Evolutionary conservation across 2,329 filamentous ascomycete genomes (phyloP).

Genomic region (Thelonectria rubi): DNA sequence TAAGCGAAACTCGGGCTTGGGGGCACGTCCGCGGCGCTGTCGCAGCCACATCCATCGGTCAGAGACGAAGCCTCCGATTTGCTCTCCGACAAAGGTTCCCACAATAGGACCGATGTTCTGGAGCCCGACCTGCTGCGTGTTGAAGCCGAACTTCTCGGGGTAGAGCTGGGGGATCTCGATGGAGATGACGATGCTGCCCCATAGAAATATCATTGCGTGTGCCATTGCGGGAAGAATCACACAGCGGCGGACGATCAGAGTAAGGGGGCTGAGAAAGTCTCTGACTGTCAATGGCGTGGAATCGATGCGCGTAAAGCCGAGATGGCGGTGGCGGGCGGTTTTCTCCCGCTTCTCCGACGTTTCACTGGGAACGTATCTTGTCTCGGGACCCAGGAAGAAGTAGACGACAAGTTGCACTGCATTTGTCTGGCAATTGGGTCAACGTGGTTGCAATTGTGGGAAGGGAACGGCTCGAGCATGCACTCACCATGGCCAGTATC

Average conservation of each 20-base stretch:
- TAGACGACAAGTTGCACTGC: conserved; percentile 30
- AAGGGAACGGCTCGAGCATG: too few species aligned
- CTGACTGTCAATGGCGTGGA: conserved; percentile 11
- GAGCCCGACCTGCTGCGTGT: conserved; percentile 65
- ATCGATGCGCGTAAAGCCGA: conserved; percentile 30
- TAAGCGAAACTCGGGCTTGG: conserved; percentile 61
- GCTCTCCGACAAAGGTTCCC: conserved; percentile 66
- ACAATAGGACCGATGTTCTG: conserved; percentile 67
- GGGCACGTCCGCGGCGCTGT: conserved; percentile 43
- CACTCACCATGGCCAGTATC: conserved; percentile 60
- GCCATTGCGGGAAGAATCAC: conserved; percentile 52
- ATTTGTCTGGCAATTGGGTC: conserved; percentile 23
- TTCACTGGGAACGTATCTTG: conserved; percentile 23
- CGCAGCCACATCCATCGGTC: conserved; percentile 61
- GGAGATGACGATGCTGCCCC: conserved; percentile 48
- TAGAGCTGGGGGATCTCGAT: conserved; percentile 70
- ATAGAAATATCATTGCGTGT: conserved; percentile 67
- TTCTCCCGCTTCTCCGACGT: neutral
- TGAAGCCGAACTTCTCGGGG: conserved; percentile 63
- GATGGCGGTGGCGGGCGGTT: neutral
- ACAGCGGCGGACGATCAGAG: neutral
- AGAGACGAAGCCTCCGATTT: conserved; percentile 62
- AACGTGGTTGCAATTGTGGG: neutral
- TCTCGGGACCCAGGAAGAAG: conserved; percentile 32
- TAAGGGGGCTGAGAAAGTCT: conserved; percentile 31